Percentiles rank a stretch among this genome's conserved stretches.
Conservation (phyloP, 495 filamentous ascomycete genomes). For the Penicillium maclennaniae region DNA sequence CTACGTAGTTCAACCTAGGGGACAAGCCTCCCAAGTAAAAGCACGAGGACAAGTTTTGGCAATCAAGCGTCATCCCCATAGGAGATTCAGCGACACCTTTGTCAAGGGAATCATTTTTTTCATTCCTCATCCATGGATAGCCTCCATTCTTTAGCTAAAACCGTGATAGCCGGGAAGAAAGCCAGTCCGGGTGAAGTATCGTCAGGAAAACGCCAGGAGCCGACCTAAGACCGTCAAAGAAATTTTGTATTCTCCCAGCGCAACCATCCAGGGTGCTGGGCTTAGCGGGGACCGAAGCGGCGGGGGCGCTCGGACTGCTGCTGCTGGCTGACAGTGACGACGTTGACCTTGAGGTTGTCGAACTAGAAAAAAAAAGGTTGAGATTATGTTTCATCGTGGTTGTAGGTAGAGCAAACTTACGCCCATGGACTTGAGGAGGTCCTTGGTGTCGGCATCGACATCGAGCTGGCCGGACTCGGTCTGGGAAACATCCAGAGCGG, state of each 20-base stretch:
- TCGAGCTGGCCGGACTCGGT: slow-evolving; percentile 89
- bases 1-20: slow-evolving; percentile 20
- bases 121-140: slow-evolving; percentile 48
- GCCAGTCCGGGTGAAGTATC: slow-evolving; percentile 22
- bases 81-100: slow-evolving; percentile 89
- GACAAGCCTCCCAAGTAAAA: slow-evolving; percentile 12
- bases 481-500: slow-evolving; percentile 94
- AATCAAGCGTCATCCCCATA: slow-evolving; percentile 81
- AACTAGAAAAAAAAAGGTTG: slow-evolving; percentile 59
- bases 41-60: slow-evolving; percentile 60
- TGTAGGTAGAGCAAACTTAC: slow-evolving; percentile 57
- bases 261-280: slow-evolving; percentile 16
- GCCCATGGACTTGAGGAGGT: slow-evolving; percentile 94
- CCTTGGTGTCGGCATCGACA: slow-evolving; percentile 95
- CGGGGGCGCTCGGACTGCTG: slow-evolving; percentile 74
- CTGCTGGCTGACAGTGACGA: slow-evolving; percentile 82
- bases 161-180: slow-evolving; percentile 23
- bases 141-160: slow-evolving; percentile 34
- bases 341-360: slow-evolving; percentile 94
- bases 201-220: slow-evolving; percentile 29
- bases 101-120: slow-evolving; percentile 56
- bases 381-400: background rate
- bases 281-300: slow-evolving; percentile 54
- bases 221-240: slow-evolving; percentile 31
- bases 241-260: slow-evolving; percentile 24